Percentiles rank a stretch among this genome's conserved stretches.
Conservation (phyloP, 1,284 basidiomycete genomes). For the Ganoderma lucidum region DNA sequence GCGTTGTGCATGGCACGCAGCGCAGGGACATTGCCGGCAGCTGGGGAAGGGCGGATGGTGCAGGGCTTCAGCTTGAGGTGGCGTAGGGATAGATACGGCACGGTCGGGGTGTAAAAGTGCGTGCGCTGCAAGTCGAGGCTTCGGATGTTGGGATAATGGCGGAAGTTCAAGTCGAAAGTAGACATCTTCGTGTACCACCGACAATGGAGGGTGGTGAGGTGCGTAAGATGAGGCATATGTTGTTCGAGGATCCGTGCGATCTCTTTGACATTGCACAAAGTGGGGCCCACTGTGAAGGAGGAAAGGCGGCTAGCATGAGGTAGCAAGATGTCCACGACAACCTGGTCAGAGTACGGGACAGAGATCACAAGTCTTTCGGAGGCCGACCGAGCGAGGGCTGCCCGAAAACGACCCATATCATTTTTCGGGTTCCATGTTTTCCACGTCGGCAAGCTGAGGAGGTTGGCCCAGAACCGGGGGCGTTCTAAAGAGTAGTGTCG, state of each 20-base stretch:
- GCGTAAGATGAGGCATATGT: not conserved
- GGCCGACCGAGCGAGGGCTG: not conserved
- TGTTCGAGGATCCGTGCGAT: not conserved
- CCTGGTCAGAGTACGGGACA: not conserved
- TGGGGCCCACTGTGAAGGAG: not conserved
- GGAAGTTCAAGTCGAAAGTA: not conserved
- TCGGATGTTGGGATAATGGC: not conserved
- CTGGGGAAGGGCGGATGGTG: not conserved
- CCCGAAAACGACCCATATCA: not conserved
- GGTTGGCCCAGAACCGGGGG: constrained; percentile 10
- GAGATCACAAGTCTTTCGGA: not conserved
- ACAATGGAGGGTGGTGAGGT: not conserved
- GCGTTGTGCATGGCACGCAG: not conserved
- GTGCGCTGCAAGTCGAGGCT: not conserved
- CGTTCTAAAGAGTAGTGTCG: not conserved
- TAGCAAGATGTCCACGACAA: not conserved
- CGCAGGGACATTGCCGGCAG: not conserved
- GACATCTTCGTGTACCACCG: not conserved
- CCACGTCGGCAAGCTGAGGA: not conserved
- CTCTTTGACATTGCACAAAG: not conserved
- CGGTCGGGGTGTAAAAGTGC: not conserved
- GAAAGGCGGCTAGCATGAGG: not conserved
- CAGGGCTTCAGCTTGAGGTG: not conserved
- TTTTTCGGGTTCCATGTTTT: not conserved
- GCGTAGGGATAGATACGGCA: not conserved